Percentiles rank a stretch among this genome's conserved stretches.
These are phyloP conservation scores for Cyclotella cryptica DNA, from an alignment of 108 stramenopile genomes.

Conservation along the genomic window DNA sequence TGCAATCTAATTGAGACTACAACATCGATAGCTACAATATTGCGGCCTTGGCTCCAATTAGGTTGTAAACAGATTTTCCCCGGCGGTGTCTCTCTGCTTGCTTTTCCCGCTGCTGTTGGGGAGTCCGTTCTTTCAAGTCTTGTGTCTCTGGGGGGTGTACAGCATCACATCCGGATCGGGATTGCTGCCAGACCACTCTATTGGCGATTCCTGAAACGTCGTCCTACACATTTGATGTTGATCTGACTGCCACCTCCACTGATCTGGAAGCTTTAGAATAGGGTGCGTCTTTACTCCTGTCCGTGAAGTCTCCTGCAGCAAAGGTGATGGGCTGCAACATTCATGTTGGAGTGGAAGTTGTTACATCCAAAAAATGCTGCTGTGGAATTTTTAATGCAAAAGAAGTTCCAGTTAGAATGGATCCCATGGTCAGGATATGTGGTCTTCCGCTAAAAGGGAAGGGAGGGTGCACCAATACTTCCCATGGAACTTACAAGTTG, in stretches of 20 bases:
- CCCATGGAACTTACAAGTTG: not conserved
- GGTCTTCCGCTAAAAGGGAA: not conserved
- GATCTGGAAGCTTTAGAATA: not conserved
- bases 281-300: not conserved
- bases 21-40: constrained; percentile 6
- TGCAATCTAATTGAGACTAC: not conserved
- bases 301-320: not conserved
- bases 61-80: not conserved
- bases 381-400: not conserved
- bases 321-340: not conserved
- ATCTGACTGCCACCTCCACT: not conserved
- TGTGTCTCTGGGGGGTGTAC: not conserved
- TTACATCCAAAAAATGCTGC: not conserved
- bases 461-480: constrained; percentile 1
- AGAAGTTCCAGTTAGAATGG: not conserved
- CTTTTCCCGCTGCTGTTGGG: too few species aligned
- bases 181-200: not conserved
- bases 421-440: not conserved
- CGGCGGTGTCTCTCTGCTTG: too few species aligned
- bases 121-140: not conserved
- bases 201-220: not conserved
- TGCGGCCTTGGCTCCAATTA: constrained; percentile 10
- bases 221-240: not conserved
- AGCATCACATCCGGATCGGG: not conserved
- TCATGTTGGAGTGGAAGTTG: not conserved